Evolutionary conservation across 2,329 filamentous ascomycete species (phyloP), one percentile per base, ranked within the genome.

Genomic region (Paraphoma chrysanthemicola): DNA sequence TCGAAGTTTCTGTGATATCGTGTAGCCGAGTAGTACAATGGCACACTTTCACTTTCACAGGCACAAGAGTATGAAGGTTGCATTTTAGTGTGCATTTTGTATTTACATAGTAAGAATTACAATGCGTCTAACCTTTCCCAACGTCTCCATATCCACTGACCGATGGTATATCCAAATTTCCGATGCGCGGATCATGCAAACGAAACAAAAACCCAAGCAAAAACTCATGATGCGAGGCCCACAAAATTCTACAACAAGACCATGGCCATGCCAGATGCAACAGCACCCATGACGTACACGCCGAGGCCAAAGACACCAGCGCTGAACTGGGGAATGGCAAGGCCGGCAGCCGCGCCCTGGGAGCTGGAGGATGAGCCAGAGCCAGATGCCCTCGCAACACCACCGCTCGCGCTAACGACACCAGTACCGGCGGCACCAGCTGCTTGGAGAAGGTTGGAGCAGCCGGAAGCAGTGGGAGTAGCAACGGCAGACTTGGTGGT

Each of bases 341-440:
- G 68, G 56, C 74, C 76, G 45, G 73, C 75, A 18, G 80, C 78
- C 54, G 79, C 79, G 60, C 71, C 74, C 5, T 57, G 51, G 30
- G 60, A 61, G 56, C 51, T 53, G 43, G 55, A 52, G 46, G 45
- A n/a, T 47, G 60, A 39, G n/a, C 55, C 44, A 44, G 49, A 63
- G 48, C 52, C 59, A 43, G 55, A 62, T 16, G 57, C 68, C 63
- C 42, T 67, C 64, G 42, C 66, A 36, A 68, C 63, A 54, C 63
- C 60, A 53, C 64, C 59, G 55, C 74, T 78, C 38, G 88, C 85
- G 36, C 73, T 78, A 36, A 88, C 85, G 33, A 78, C 80, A 50
- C 85, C 85, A 49, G 83, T 84, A 33, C 86, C 86, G 57, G 81
- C 82, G 31, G 85, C 79, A 67, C 88, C 89, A 56, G 90, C 91